A percentile compares a stretch with the other conserved stretches of the same genome.
These are phyloP conservation scores for Metschnikowia reukaufii DNA, from an alignment of 805 yeast species.

Conservation along the genomic window DNA sequence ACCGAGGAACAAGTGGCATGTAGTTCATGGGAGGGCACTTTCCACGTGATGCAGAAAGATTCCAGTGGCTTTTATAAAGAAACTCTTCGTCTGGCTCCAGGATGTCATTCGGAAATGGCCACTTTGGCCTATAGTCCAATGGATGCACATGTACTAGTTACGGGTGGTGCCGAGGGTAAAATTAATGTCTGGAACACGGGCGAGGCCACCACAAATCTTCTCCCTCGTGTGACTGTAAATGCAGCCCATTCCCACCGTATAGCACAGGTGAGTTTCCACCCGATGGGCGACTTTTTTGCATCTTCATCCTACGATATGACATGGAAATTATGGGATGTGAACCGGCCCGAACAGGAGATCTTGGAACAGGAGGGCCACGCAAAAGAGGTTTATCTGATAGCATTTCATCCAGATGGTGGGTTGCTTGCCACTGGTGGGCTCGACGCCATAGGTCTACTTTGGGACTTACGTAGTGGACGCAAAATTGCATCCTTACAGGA, in stretches of 20 bases:
- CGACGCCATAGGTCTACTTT: slow-evolving; percentile 69
- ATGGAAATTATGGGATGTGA: slow-evolving; percentile 85
- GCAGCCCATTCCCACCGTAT: slow-evolving; percentile 52
- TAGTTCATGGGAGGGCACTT: slow-evolving; percentile 84
- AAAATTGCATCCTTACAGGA: slow-evolving; percentile 57
- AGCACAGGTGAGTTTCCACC: slow-evolving; percentile 63
- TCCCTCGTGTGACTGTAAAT: slow-evolving; percentile 22
- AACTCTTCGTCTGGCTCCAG: slow-evolving; percentile 28
- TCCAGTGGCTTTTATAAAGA: slow-evolving; percentile 11
- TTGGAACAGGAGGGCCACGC: slow-evolving; percentile 84
- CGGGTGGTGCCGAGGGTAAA: slow-evolving; percentile 43
- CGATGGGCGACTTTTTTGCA: slow-evolving; percentile 53
- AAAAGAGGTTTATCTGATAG: slow-evolving; percentile 61
- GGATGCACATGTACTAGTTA: slow-evolving; percentile 21
- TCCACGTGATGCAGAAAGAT: slow-evolving; percentile 43
- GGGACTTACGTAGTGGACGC: slow-evolving; percentile 86
- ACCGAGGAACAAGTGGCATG: slow-evolving; percentile 47
- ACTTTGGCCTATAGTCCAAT: slow-evolving; percentile 63
- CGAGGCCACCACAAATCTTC: background rate
- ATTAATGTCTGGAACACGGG: slow-evolving; percentile 32
- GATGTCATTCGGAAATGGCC: slow-evolving; percentile 61
- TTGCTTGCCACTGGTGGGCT: slow-evolving; percentile 73
- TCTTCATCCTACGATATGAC: slow-evolving; percentile 82
- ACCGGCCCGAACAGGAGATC: slow-evolving; percentile 41
- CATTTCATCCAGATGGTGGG: slow-evolving; percentile 77